phyloP scores from a whole-genome alignment of 1,284 basidiomycete genomes.

The Cryptococcus amylolentus region DNA sequence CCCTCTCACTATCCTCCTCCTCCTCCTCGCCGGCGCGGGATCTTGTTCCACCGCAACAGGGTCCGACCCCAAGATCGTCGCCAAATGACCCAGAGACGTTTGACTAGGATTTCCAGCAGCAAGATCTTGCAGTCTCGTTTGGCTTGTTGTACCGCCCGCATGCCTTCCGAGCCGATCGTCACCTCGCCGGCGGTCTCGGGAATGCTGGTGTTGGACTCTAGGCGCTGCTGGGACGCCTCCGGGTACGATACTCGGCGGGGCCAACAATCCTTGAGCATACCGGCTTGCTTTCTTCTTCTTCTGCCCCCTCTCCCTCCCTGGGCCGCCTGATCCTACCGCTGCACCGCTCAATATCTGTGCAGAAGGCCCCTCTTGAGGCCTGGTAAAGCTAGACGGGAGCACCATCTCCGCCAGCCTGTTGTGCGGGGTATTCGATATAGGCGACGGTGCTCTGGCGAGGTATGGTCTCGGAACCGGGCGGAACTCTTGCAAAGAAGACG shows the following conservation, averaged over 20 bases:
- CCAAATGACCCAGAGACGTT: constrained; percentile 29
- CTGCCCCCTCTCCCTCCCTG: neutral
- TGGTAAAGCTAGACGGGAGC: constrained; percentile 20
- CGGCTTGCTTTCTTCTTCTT: constrained; percentile 5
- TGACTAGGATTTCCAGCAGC: constrained; percentile 21
- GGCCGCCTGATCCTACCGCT: neutral
- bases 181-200: neutral
- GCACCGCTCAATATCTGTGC: neutral
- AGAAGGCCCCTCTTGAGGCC: neutral
- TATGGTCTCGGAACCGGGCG: constrained; percentile 37
- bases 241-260: constrained; percentile 39
- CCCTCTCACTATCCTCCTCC: constrained; percentile 28
- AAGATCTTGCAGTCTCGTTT: constrained; percentile 24
- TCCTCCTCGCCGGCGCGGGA: constrained; percentile 12
- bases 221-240: constrained; percentile 28
- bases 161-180: neutral
- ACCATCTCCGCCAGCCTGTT: constrained; percentile 21
- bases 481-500: neutral
- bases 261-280: constrained; percentile 26
- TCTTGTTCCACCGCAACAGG: constrained; percentile 1
- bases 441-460: constrained; percentile 39
- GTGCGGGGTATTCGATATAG: constrained; percentile 28
- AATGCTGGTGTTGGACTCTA: constrained; percentile 17
- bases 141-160: constrained; percentile 9
- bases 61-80: constrained; percentile 27